phyloP scores from a whole-genome alignment of 495 filamentous ascomycete species.

The Penicillium longicatenatum region DNA sequence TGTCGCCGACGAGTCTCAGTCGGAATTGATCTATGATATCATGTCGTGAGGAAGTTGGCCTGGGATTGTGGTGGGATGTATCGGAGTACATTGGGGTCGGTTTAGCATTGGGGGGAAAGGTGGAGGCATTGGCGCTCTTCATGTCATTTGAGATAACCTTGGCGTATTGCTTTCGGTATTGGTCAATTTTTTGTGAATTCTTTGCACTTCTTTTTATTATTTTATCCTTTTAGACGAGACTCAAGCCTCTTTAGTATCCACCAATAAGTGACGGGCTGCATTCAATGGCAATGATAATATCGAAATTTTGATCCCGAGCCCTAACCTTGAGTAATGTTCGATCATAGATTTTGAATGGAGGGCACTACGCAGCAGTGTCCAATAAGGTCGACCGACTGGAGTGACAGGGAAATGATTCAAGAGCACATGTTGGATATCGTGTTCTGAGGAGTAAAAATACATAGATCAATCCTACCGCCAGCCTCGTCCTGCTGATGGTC shows the following conservation, averaged over 20 bases:
- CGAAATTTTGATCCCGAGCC: no score
- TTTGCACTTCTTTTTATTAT: slow-evolving; percentile 2
- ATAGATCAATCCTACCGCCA: not conserved
- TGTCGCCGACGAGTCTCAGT: slow-evolving; percentile 10
- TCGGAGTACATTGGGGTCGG: not conserved
- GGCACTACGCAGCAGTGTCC: no score
- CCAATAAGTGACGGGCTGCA: no score
- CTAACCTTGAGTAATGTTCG: no score
- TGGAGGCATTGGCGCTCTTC: slow-evolving; percentile 4
- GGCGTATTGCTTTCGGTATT: slow-evolving; percentile 13
- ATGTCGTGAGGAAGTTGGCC: slow-evolving; percentile 14
- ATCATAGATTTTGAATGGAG: no score
- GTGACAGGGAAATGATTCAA: not conserved
- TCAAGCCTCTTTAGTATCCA: not conserved
- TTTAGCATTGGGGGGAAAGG: not conserved
- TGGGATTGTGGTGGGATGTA: slow-evolving; percentile 2
- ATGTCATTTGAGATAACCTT: slow-evolving; percentile 15
- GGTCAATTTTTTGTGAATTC: slow-evolving; percentile 16
- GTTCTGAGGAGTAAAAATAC: slow-evolving; percentile 2
- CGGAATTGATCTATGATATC: slow-evolving; percentile 24
- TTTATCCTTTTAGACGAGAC: not conserved
- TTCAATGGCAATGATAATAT: no score
- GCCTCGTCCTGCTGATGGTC: slow-evolving; percentile 1
- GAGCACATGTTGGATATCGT: not conserved
- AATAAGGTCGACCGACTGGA: no score